Base-by-base conservation (phyloP, 352 stramenopile genomes). In the Pythium scleroteichum region DNA sequence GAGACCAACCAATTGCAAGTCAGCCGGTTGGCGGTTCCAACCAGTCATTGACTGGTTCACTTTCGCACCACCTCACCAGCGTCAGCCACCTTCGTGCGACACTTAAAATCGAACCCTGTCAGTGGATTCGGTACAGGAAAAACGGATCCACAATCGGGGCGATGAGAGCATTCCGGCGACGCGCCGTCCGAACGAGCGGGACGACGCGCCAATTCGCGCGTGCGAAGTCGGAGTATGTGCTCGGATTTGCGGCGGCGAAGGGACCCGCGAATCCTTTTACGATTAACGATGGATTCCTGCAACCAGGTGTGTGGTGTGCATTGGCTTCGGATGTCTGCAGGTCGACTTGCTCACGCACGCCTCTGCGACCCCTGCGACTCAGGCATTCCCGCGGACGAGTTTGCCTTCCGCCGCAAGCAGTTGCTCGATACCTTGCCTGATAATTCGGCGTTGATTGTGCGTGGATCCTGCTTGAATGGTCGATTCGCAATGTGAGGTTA, bases 401-500 rank as follows among this genome's bases (percentile, higher is more conserved):
- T 94, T 65, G 67, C 77, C 53, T 66, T 76, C 17, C 85, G 85
- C 4, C 80, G 85, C 10, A 64, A 72, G 29, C 79, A 82, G 19
- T 64, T 92, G 33, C 81, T 94, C 50, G 72, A 80, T 4, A 71
- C 66, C 4, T 62, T 94, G 64, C 81, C 85, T 1, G 62, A 84
- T 47, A 83, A 94, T 69, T 88, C 84, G 42, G 82, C 81, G 46
- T 69, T 94, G 29, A 81, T 94, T 56, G 74, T 86, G 68, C 59
- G 71, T 35, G n/a, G 50, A 23, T 29, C 35, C 17, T 52, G 38
- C 32, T 35, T 19, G 9, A 7, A 38, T n/a, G n/a, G n/a, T n/a
- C n/a, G n/a, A n/a, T n/a, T n/a, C n/a, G n/a, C n/a, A n/a, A n/a
- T n/a, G n/a, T n/a, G n/a, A n/a, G n/a, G n/a, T n/a, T n/a, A n/a